Percentiles rank a stretch among this genome's conserved stretches.
These are phyloP conservation scores for Malus domestica DNA, from an alignment of 306 rosid genomes.

Conservation along the genomic window DNA sequence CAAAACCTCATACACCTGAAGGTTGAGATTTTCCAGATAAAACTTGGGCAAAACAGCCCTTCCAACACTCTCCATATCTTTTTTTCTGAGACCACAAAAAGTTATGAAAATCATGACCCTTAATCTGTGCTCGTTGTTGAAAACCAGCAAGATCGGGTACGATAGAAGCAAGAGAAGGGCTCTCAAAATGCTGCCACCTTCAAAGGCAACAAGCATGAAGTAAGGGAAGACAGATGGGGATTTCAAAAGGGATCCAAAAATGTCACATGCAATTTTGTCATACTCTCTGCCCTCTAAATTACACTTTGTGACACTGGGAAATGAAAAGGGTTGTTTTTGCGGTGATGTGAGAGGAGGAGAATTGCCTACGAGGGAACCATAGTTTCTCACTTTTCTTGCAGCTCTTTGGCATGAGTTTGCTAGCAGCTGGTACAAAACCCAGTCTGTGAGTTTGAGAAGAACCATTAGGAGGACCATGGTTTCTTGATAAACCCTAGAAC, in stretches of 20 bases:
- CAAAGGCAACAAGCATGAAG: conserved; percentile 90
- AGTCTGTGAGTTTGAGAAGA: conserved; percentile 42
- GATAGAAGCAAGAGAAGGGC: conserved; percentile 63
- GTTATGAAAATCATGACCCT: conserved; percentile 61
- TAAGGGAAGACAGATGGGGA: conserved; percentile 65
- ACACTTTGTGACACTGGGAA: conserved; percentile 47
- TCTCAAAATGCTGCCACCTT: conserved; percentile 71
- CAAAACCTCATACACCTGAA: conserved; percentile 43
- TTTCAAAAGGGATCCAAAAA: conserved; percentile 44
- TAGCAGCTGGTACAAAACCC: conserved; percentile 52
- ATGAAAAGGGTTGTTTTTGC: conserved; percentile 25
- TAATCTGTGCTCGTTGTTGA: conserved; percentile 43
- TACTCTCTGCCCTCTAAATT: conserved; percentile 36
- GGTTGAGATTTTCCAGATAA: conserved; percentile 66
- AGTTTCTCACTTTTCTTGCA: conserved; percentile 59
- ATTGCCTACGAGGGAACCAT: conserved; percentile 27
- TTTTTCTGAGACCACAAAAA: conserved; percentile 52
- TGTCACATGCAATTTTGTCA: conserved; percentile 49
- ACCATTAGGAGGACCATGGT: conserved; percentile 46
- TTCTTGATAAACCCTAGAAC: background rate
- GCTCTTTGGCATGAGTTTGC: conserved; percentile 62
- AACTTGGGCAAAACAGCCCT: conserved; percentile 78
- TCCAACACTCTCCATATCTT: conserved; percentile 47
- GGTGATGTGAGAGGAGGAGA: conserved; percentile 19
- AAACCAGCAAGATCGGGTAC: conserved; percentile 46